Percentiles rank a stretch among this genome's conserved stretches.
phyloP scores from a whole-genome alignment of 805 yeast genomes.

The Candida sithepensis region DNA sequence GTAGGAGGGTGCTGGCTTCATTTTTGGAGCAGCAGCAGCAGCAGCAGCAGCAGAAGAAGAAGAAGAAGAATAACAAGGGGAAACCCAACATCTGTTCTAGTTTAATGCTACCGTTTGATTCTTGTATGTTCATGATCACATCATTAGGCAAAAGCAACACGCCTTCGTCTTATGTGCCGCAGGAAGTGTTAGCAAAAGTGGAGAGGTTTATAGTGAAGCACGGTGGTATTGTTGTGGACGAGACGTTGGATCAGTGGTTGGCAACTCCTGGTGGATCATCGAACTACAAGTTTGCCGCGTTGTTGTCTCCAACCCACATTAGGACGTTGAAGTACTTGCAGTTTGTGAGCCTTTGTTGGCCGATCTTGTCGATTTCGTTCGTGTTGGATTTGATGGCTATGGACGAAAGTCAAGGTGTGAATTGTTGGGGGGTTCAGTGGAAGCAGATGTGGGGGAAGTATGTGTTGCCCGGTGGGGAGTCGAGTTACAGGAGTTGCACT shows the following conservation, averaged over 20 bases:
- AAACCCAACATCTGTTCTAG: neutral
- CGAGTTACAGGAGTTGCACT: constrained; percentile 34
- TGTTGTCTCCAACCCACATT: constrained; percentile 53
- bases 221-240: constrained; percentile 40
- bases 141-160: constrained; percentile 2
- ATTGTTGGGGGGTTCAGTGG: constrained; percentile 20
- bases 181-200: constrained; percentile 19
- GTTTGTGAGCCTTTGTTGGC: constrained; percentile 82
- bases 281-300: constrained; percentile 54
- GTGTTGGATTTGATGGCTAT: constrained; percentile 44
- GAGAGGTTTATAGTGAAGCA: constrained; percentile 33
- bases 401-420: neutral
- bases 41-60: neutral
- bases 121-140: constrained; percentile 39
- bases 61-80: neutral
- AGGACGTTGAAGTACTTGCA: constrained; percentile 77
- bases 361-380: constrained; percentile 60
- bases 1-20: too few species aligned
- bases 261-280: neutral
- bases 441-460: constrained; percentile 45
- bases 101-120: constrained; percentile 20
- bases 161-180: neutral
- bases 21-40: neutral
- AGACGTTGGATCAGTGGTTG: constrained; percentile 10
- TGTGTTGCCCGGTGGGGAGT: constrained; percentile 70